Percentiles rank a stretch among this genome's conserved stretches.
Evolutionary conservation across 2,329 filamentous ascomycete species (phyloP).

Genomic region (Aspergillus aculeatinus): DNA sequence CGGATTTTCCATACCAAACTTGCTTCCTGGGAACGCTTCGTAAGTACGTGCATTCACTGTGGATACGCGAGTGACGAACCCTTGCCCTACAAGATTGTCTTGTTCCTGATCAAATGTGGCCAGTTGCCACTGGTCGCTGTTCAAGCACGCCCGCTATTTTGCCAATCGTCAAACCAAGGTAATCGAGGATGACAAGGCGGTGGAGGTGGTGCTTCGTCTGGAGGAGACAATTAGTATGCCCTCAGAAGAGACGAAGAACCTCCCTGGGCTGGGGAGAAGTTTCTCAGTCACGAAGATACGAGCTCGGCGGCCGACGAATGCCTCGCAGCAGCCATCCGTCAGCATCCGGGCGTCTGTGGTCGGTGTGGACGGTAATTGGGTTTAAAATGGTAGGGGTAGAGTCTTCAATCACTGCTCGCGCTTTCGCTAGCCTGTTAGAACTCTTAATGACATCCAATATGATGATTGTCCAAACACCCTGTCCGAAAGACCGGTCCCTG

Average conservation of each 20-base stretch:
- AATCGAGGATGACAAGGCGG: constrained; percentile 48
- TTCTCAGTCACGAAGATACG: constrained; percentile 9
- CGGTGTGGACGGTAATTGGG: neutral
- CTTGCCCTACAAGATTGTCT: constrained; percentile 42
- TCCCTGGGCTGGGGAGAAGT: constrained; percentile 5
- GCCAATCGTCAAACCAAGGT: constrained; percentile 51
- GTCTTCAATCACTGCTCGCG: no score
- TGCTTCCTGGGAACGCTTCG: no score
- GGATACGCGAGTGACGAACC: no score
- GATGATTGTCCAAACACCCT: no score
- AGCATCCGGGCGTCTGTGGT: neutral
- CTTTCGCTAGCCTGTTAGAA: no score
- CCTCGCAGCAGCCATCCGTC: neutral
- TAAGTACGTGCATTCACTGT: no score
- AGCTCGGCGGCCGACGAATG: neutral
- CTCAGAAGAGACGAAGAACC: neutral
- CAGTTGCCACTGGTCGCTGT: constrained; percentile 44
- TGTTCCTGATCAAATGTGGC: constrained; percentile 50
- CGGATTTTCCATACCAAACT: no score
- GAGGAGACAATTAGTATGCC: constrained; percentile 8
- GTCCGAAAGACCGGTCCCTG: no score
- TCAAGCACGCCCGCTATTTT: constrained; percentile 50
- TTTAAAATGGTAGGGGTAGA: neutral
- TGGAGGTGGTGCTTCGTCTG: constrained; percentile 30
- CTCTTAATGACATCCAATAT: no score